phyloP scores from a whole-genome alignment of 2,329 filamentous ascomycete species.

The Thielaviopsis euricoi region DNA sequence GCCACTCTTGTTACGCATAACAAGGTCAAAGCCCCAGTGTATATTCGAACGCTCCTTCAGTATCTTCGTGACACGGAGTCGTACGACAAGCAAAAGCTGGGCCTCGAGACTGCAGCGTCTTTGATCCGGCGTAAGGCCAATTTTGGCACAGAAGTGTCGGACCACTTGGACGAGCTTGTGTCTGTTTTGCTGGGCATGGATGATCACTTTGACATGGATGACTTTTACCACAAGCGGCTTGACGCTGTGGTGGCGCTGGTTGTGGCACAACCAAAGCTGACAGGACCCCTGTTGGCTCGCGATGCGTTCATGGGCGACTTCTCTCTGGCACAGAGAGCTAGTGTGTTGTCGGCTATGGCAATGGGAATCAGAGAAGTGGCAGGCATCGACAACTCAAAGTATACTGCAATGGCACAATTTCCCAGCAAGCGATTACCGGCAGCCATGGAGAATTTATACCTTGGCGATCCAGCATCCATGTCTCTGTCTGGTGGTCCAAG shows the following conservation, averaged over 20 bases:
- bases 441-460: slow-evolving; percentile 57
- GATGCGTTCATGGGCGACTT: slow-evolving; percentile 88
- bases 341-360: slow-evolving; percentile 67
- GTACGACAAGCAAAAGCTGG: slow-evolving; percentile 70
- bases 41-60: slow-evolving; percentile 68
- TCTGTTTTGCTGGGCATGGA: slow-evolving; percentile 62
- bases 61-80: slow-evolving; percentile 69
- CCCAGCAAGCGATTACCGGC: slow-evolving; percentile 66
- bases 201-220: slow-evolving; percentile 67
- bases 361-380: slow-evolving; percentile 72
- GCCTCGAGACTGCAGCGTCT: slow-evolving; percentile 55
- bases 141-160: slow-evolving; percentile 74
- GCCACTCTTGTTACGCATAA: slow-evolving; percentile 71
- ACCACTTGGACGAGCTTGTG: slow-evolving; percentile 70
- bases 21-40: slow-evolving; percentile 73
- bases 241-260: slow-evolving; percentile 72
- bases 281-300: slow-evolving; percentile 71
- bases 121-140: slow-evolving; percentile 78
- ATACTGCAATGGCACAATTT: slow-evolving; percentile 40
- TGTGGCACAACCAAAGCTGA: slow-evolving; percentile 54
- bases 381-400: slow-evolving; percentile 47
- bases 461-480: slow-evolving; percentile 19
- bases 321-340: slow-evolving; percentile 67
- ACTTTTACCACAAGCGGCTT: slow-evolving; percentile 59
- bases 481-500: slow-evolving; percentile 9